Conservation (phyloP, 164 flowering plant species). For the Amborella trichopoda region DNA sequence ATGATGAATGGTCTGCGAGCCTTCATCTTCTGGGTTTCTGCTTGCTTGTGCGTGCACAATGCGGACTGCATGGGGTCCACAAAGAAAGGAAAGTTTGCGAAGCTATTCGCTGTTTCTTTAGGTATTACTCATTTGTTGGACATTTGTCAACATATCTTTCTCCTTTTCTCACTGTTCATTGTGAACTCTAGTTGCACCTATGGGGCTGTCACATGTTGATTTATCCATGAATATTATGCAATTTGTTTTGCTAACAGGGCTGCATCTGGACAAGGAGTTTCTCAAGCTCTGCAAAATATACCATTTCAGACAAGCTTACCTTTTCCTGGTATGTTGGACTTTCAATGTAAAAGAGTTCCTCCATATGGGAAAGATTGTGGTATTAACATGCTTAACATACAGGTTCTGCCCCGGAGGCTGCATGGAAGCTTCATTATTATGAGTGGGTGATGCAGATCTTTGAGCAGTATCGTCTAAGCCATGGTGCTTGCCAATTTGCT, state of each 20-base stretch:
- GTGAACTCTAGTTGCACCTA: not conserved
- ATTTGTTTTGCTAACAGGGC: constrained; percentile 33
- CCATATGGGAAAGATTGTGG: not conserved
- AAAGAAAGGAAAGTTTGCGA: constrained; percentile 61
- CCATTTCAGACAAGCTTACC: constrained; percentile 46
- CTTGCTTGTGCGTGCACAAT: constrained; percentile 63
- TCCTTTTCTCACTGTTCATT: not conserved
- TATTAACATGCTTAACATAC: too few species aligned
- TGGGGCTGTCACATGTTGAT: constrained; percentile 2
- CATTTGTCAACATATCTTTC: not conserved
- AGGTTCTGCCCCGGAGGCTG: constrained; percentile 30
- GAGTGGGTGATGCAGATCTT: constrained; percentile 93
- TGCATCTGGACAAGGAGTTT: constrained; percentile 62
- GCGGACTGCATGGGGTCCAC: constrained; percentile 28
- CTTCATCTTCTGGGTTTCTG: constrained; percentile 90
- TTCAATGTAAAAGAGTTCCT: not conserved
- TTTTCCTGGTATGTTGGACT: constrained; percentile 31
- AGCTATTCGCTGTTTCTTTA: constrained; percentile 88
- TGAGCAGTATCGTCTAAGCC: constrained; percentile 79
- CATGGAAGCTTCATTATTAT: constrained; percentile 89
- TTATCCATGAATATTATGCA: not conserved
- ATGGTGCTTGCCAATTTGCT: constrained; percentile 89
- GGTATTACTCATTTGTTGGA: constrained; percentile 22
- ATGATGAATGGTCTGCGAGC: constrained; percentile 45
- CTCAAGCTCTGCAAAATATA: constrained; percentile 51